These are phyloP conservation scores for Dalbergia cochinchinensis DNA, from an alignment of 306 rosid species.

Conservation along the genomic window DNA sequence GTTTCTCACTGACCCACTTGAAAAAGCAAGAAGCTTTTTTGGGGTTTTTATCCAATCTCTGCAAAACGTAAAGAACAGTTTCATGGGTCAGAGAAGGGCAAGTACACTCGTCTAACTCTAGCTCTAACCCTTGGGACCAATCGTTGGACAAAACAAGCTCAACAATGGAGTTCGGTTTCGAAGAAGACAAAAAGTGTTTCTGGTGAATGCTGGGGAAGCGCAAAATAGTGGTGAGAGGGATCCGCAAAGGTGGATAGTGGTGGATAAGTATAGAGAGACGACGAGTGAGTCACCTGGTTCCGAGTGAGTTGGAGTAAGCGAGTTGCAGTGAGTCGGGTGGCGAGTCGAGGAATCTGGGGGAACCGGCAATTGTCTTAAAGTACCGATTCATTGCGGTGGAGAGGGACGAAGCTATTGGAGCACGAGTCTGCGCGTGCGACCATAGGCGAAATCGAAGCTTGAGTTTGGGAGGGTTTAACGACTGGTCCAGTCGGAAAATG, in stretches of 20 bases:
- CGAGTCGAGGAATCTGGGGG: slow-evolving; percentile 62
- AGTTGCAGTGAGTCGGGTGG: slow-evolving; percentile 47
- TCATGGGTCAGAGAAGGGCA: slow-evolving; percentile 66
- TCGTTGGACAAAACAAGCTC: slow-evolving; percentile 63
- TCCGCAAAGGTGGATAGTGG: slow-evolving; percentile 38
- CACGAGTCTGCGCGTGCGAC: not conserved
- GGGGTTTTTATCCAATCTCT: slow-evolving; percentile 68
- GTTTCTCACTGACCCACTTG: slow-evolving; percentile 70
- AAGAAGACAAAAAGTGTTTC: slow-evolving; percentile 47
- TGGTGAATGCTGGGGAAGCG: slow-evolving; percentile 48
- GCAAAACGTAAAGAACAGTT: slow-evolving; percentile 69
- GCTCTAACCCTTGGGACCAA: slow-evolving; percentile 77
- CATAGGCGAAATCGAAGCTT: not conserved
- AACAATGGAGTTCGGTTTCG: slow-evolving; percentile 67
- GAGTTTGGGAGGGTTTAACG: slow-evolving; percentile 47
- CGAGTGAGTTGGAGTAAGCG: slow-evolving; percentile 38
- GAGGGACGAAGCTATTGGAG: not conserved
- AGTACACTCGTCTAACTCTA: slow-evolving; percentile 55
- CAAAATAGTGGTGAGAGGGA: slow-evolving; percentile 33
- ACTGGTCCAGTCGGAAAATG: too few relatives aligned
- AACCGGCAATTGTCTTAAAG: slow-evolving; percentile 50
- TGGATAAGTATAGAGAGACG: slow-evolving; percentile 40
- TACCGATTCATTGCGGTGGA: slow-evolving; percentile 62
- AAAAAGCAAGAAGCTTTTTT: slow-evolving; percentile 72
- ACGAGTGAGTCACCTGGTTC: slow-evolving; percentile 64